These are phyloP conservation scores for Diddensiella santjacobensis DNA, from an alignment of 805 yeast species.

Conservation along the genomic window DNA sequence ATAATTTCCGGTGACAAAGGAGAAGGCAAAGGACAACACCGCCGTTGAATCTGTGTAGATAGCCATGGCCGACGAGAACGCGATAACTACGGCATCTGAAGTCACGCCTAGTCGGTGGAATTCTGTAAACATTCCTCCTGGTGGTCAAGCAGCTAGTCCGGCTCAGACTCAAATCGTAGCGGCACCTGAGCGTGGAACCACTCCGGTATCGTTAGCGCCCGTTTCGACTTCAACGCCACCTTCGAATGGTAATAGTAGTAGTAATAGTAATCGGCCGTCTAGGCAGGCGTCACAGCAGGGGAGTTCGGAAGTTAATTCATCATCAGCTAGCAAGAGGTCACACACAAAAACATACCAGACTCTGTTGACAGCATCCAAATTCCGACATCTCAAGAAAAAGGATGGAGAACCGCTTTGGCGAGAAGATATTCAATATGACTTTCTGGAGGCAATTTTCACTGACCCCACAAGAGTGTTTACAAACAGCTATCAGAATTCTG, in stretches of 20 bases:
- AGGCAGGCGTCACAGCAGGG: too few relatives aligned
- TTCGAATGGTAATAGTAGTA: too few relatives aligned
- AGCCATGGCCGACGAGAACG: neutral
- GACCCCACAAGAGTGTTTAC: conserved; percentile 65
- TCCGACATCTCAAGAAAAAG: conserved; percentile 61
- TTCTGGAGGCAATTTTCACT: conserved; percentile 59
- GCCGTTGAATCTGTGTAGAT: too few relatives aligned
- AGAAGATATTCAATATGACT: conserved; percentile 79
- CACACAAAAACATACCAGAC: conserved; percentile 20
- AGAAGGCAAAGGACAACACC: too few relatives aligned
- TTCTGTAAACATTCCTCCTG: neutral
- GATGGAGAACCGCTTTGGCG: conserved; percentile 95
- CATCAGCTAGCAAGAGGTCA: neutral
- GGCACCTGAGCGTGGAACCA: too few relatives aligned
- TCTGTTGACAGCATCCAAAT: conserved; percentile 31
- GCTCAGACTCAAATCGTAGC: too few relatives aligned
- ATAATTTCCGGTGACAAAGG: too few relatives aligned
- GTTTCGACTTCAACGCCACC: too few relatives aligned
- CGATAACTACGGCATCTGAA: neutral
- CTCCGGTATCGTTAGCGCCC: too few relatives aligned
- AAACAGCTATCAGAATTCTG: conserved; percentile 34
- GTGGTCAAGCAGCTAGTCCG: neutral
- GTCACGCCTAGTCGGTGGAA: neutral
- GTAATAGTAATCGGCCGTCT: too few relatives aligned
- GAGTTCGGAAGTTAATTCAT: too few relatives aligned